phyloP scores from a whole-genome alignment of 176 grass and related monocot genomes.

The Musa acuminata region DNA sequence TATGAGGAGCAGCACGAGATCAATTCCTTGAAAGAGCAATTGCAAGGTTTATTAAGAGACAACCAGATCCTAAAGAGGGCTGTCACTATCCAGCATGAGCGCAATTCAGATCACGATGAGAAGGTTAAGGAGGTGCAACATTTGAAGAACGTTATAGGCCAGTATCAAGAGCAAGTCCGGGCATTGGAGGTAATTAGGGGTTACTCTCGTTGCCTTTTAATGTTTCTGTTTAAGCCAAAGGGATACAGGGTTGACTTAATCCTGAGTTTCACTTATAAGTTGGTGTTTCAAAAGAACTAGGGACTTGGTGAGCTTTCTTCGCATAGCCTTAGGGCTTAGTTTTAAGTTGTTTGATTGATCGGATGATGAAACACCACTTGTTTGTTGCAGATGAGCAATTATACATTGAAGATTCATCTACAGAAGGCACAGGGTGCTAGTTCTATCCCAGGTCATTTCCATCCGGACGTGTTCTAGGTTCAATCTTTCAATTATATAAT shows the following conservation, averaged over 20 bases:
- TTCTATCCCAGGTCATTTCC: conserved; percentile 20
- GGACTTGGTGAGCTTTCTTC: background rate
- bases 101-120: conserved; percentile 7
- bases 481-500: background rate
- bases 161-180: conserved; percentile 12
- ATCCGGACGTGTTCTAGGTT: conserved; percentile 23
- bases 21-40: conserved; percentile 13
- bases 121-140: conserved; percentile 12
- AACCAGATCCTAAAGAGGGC: conserved; percentile 13
- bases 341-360: background rate
- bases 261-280: too few relatives aligned
- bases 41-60: conserved; percentile 14
- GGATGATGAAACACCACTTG: background rate
- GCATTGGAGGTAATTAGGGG: conserved; percentile 6
- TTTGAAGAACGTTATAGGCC: conserved; percentile 4
- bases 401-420: conserved; percentile 26
- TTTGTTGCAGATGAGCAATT: conserved; percentile 22
- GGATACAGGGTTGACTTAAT: too few relatives aligned
- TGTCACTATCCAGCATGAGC: conserved; percentile 17
- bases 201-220: background rate
- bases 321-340: background rate
- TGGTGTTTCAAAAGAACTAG: background rate
- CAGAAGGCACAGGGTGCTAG: conserved; percentile 11
- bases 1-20: conserved; percentile 3
- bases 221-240: too few relatives aligned